phyloP scores from a whole-genome alignment of 2,329 filamentous ascomycete species.

The Fusarium coicis region DNA sequence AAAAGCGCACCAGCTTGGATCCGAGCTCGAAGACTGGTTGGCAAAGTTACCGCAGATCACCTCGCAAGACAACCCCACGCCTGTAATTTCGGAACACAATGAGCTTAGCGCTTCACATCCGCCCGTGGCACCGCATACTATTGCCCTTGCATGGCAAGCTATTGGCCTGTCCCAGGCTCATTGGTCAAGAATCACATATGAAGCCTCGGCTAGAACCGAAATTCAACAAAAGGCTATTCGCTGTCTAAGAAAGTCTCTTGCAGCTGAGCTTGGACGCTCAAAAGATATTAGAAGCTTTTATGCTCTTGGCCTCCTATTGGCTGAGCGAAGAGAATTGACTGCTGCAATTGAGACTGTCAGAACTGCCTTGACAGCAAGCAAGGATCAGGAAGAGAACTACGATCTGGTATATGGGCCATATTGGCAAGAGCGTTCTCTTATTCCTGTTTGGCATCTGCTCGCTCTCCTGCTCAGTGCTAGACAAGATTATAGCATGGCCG shows the following conservation, averaged over 20 bases:
- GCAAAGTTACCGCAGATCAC: slow-evolving; percentile 63
- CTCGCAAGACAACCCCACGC: slow-evolving; percentile 42
- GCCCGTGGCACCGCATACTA: slow-evolving; percentile 65
- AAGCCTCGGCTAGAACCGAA: slow-evolving; percentile 75
- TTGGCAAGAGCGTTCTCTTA: slow-evolving; percentile 72
- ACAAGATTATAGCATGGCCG: slow-evolving; percentile 84
- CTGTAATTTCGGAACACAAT: slow-evolving; percentile 46
- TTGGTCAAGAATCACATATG: slow-evolving; percentile 85
- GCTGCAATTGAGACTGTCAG: slow-evolving; percentile 86
- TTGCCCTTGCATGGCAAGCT: slow-evolving; percentile 82
- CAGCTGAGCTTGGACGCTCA: slow-evolving; percentile 71
- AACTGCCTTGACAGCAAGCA: slow-evolving; percentile 73
- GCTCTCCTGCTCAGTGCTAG: slow-evolving; percentile 86
- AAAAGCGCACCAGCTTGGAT: slow-evolving; percentile 77
- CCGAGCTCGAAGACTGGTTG: slow-evolving; percentile 80
- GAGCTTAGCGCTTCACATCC: slow-evolving; percentile 52
- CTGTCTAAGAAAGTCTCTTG: slow-evolving; percentile 78
- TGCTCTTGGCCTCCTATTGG: slow-evolving; percentile 83
- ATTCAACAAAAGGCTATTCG: slow-evolving; percentile 82
- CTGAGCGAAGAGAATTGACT: slow-evolving; percentile 84
- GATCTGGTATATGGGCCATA: slow-evolving; percentile 59
- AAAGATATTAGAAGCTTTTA: slow-evolving; percentile 82
- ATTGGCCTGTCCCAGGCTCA: slow-evolving; percentile 88
- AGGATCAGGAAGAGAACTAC: slow-evolving; percentile 57
- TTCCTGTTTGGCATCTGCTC: slow-evolving; percentile 92